These are phyloP conservation scores for Hypoxylon fragiforme DNA, from an alignment of 495 filamentous ascomycete species.

Conservation along the genomic window DNA sequence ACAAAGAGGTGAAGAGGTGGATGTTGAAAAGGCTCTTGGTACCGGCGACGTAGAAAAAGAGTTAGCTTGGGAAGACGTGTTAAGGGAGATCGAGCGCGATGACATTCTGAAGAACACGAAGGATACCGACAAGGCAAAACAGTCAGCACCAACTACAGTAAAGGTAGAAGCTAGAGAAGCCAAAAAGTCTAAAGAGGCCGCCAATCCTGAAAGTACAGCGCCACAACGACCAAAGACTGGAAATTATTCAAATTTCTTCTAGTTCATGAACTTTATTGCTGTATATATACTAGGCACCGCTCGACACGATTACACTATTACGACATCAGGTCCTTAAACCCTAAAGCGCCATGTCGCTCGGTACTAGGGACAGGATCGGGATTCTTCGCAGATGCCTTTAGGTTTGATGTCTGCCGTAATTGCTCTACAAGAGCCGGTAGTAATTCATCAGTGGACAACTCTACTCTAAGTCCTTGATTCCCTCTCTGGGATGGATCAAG, in stretches of 20 bases:
- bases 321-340: slow-evolving; percentile 58
- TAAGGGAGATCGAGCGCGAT: slow-evolving; percentile 80
- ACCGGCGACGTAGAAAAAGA: slow-evolving; percentile 77
- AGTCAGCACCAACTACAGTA: slow-evolving; percentile 5
- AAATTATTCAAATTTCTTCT: slow-evolving; percentile 46
- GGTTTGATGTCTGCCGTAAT: slow-evolving; percentile 30
- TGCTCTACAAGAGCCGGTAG: slow-evolving; percentile 57
- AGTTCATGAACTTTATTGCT: slow-evolving; percentile 9
- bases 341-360: slow-evolving; percentile 33
- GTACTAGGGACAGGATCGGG: slow-evolving; percentile 6
- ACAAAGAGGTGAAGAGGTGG: slow-evolving; percentile 83
- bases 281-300: slow-evolving; percentile 27
- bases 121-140: slow-evolving; percentile 34
- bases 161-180: slow-evolving; percentile 18
- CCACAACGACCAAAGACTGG: too few species aligned
- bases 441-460: slow-evolving; percentile 57
- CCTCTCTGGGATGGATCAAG: slow-evolving; percentile 52
- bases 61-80: slow-evolving; percentile 87
- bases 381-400: slow-evolving; percentile 4
- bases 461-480: slow-evolving; percentile 53
- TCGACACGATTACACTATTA: slow-evolving; percentile 20
- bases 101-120: slow-evolving; percentile 63
- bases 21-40: slow-evolving; percentile 82
- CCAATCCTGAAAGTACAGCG: too few species aligned
- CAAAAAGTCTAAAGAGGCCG: slow-evolving; percentile 31